A percentile compares a stretch with the other conserved stretches of the same genome.
These are phyloP conservation scores for Zygosaccharomyces lentus DNA, from an alignment of 805 yeast genomes.

Conservation along the genomic window DNA sequence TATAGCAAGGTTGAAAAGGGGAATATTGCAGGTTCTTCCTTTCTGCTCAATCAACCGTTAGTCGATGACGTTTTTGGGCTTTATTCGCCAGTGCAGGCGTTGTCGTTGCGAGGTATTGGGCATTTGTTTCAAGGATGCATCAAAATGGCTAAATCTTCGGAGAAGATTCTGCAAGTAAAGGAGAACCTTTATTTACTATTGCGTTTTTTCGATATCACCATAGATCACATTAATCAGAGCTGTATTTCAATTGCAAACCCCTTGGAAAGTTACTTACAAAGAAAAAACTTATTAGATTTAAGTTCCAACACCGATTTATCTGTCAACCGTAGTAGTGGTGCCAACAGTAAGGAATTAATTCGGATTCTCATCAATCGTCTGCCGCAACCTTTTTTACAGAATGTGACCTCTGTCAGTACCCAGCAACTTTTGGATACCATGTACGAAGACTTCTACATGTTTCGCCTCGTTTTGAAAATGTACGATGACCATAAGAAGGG, in stretches of 20 bases:
- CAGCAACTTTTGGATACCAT: constrained; percentile 15
- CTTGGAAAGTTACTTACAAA: constrained; percentile 21
- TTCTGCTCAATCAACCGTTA: constrained; percentile 21
- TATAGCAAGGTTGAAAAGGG: constrained; percentile 5
- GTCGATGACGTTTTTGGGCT: constrained; percentile 32
- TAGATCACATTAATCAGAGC: constrained; percentile 20
- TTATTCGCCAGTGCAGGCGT: constrained; percentile 27
- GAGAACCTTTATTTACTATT: constrained; percentile 30
- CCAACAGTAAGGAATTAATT: constrained; percentile 19
- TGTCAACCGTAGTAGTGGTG: constrained; percentile 5
- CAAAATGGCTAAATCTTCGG: constrained; percentile 10
- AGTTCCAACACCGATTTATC: constrained; percentile 5
- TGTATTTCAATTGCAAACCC: constrained; percentile 27
- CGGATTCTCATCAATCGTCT: constrained; percentile 18
- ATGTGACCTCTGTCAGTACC: constrained; percentile 17
- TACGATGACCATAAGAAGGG: constrained; percentile 16
- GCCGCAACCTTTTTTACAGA: constrained; percentile 25
- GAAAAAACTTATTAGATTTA: constrained; percentile 10
- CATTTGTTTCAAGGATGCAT: constrained; percentile 18
- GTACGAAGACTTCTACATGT: constrained; percentile 24
- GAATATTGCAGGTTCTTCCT: constrained; percentile 6
- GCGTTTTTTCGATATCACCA: constrained; percentile 30
- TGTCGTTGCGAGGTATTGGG: constrained; percentile 33
- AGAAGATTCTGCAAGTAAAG: constrained; percentile 16
- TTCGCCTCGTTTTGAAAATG: constrained; percentile 20